Evolutionary conservation across 2,329 filamentous ascomycete species (phyloP).

Genomic region (Lecanicillium sp.): DNA sequence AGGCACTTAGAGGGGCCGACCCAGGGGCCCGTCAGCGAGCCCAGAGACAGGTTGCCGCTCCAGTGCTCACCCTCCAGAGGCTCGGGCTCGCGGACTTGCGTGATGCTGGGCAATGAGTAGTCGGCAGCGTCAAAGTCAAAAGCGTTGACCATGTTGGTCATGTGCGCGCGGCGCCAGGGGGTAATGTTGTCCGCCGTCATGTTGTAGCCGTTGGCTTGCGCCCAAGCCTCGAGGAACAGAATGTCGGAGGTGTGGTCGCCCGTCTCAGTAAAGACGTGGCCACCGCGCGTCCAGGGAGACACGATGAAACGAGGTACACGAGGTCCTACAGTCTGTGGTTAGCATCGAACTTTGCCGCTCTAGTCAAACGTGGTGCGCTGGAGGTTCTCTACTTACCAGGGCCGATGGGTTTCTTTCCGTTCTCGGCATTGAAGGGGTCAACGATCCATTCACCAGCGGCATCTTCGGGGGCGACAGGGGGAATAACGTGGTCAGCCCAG

Average conservation of each 20-base stretch:
- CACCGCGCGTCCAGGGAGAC: constrained; percentile 46
- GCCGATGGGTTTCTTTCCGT: constrained; percentile 19
- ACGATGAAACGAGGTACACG: constrained; percentile 45
- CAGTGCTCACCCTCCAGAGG: constrained; percentile 23
- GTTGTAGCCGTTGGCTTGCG: constrained; percentile 20
- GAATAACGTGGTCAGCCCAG: constrained; percentile 44
- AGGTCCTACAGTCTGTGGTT: constrained; percentile 26
- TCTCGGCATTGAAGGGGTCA: constrained; percentile 28
- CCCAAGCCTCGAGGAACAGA: constrained; percentile 42
- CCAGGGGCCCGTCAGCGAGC: constrained; percentile 9
- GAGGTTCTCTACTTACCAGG: constrained; percentile 20
- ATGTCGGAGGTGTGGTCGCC: constrained; percentile 47
- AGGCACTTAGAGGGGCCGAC: constrained; percentile 32
- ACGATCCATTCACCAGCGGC: constrained; percentile 44
- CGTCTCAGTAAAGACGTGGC: constrained; percentile 44
- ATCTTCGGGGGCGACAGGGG: constrained; percentile 36
- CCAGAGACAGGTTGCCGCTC: constrained; percentile 20
- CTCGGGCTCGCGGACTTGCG: constrained; percentile 27
- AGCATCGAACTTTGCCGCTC: too few species aligned
- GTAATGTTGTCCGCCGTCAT: constrained; percentile 18
- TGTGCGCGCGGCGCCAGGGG: constrained; percentile 18
- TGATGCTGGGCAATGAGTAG: constrained; percentile 32
- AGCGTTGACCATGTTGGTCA: constrained; percentile 22
- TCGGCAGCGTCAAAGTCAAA: constrained; percentile 38
- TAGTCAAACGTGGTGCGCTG: too few species aligned